phyloP scores from a whole-genome alignment of 768 basidiomycete species.

The Nevesoporus exiguus region DNA sequence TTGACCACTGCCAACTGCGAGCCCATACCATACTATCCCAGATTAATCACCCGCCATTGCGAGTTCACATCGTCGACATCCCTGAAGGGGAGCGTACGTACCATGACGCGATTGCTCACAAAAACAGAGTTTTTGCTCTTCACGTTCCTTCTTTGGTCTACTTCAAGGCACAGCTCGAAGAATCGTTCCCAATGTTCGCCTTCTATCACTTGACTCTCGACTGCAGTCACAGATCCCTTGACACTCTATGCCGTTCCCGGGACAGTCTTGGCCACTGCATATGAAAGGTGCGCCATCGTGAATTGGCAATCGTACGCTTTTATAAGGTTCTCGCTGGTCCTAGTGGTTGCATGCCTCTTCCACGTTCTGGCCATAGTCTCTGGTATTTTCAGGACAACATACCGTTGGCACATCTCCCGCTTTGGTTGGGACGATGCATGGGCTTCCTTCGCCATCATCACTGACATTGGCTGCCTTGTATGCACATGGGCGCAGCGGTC shows the following conservation, averaged over 20 bases:
- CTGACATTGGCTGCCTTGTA: conserved; percentile 8
- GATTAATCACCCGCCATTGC: not conserved
- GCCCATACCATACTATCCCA: not conserved
- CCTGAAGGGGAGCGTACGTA: not conserved
- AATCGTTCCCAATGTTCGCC: not conserved
- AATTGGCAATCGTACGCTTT: not conserved
- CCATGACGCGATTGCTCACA: not conserved
- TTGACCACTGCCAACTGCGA: not conserved
- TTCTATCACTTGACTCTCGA: not conserved
- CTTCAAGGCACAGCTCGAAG: not conserved
- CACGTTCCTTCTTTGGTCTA: not conserved
- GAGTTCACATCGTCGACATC: not conserved
- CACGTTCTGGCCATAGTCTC: conserved; percentile 11
- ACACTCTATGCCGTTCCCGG: conserved; percentile 15
- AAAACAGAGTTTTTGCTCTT: not conserved
- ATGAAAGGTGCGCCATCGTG: conserved; percentile 11
- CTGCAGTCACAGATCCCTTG: not conserved
- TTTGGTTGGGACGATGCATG: conserved; percentile 18
- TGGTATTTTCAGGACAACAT: conserved; percentile 13
- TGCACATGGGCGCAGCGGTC: conserved; percentile 6
- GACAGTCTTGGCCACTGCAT: conserved; percentile 13
- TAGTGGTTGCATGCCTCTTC: conserved; percentile 9
- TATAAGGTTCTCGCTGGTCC: not conserved
- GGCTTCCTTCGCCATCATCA: conserved; percentile 15
- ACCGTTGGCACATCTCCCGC: conserved; percentile 14